Evolutionary conservation across 1,284 basidiomycete species (phyloP).

Genomic region (Gymnopus androsaceus): DNA sequence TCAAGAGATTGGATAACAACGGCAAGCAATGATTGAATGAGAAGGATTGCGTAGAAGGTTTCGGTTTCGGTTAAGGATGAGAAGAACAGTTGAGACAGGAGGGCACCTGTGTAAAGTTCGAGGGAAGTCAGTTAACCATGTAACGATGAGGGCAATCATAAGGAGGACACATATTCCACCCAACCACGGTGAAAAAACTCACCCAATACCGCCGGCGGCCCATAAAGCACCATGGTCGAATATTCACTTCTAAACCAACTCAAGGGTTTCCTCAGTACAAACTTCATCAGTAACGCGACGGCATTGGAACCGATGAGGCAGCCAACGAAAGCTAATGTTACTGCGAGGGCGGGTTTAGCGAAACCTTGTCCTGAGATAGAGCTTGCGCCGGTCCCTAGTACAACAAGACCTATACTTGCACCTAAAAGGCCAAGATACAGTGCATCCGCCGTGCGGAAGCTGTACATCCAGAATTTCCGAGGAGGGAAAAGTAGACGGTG

Average conservation of each 20-base stretch:
- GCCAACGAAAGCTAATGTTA: slow-evolving; percentile 54
- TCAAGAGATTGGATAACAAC: slow-evolving; percentile 58
- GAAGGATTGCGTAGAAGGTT: slow-evolving; percentile 61
- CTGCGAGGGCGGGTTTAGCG: slow-evolving; percentile 41
- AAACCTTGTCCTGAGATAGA: not conserved
- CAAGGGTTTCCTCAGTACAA: slow-evolving; percentile 65
- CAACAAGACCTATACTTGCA: slow-evolving; percentile 20
- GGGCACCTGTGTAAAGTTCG: slow-evolving; percentile 46
- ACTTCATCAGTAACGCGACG: slow-evolving; percentile 73
- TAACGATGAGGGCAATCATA: no score
- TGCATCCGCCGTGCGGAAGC: slow-evolving; percentile 70
- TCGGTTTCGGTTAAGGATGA: slow-evolving; percentile 52
- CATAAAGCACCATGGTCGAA: slow-evolving; percentile 76
- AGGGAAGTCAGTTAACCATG: no score
- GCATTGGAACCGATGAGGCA: slow-evolving; percentile 68
- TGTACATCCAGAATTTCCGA: slow-evolving; percentile 77
- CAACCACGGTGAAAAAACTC: no score
- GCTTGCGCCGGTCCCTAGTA: not conserved
- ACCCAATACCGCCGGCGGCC: slow-evolving; percentile 73
- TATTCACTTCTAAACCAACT: slow-evolving; percentile 83
- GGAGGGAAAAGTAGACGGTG: slow-evolving; percentile 78
- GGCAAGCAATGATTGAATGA: slow-evolving; percentile 58
- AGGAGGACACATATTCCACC: no score
- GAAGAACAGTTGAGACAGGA: slow-evolving; percentile 58
- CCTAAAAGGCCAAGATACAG: slow-evolving; percentile 61